Percentiles rank a stretch among this genome's conserved stretches.
phyloP scores from a whole-genome alignment of 2,329 filamentous ascomycete genomes.

The Mycosphaerella sp. region DNA sequence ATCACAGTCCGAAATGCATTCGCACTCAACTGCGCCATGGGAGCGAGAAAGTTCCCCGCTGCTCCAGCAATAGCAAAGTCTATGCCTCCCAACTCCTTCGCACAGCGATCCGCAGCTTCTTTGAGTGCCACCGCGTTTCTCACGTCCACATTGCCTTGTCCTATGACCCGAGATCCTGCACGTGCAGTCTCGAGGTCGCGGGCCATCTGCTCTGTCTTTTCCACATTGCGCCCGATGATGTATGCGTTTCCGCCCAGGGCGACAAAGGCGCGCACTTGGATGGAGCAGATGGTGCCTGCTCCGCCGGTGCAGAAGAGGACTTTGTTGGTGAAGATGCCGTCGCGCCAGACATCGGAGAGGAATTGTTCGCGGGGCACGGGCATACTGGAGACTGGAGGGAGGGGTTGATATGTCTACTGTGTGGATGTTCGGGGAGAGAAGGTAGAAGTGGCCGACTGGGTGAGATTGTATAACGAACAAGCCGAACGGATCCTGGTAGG shows the following conservation, averaged over 20 bases:
- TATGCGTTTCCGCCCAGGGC: conserved; percentile 87
- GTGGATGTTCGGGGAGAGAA: not conserved
- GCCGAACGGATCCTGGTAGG: not conserved
- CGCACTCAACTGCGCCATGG: conserved; percentile 70
- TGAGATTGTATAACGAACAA: not conserved
- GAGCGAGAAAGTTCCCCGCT: conserved; percentile 89
- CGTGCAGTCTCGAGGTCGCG: conserved; percentile 75
- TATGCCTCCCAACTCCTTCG: conserved; percentile 74
- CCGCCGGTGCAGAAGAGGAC: conserved; percentile 95
- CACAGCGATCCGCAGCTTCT: conserved; percentile 71
- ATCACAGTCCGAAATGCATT: conserved; percentile 96
- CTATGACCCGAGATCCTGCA: conserved; percentile 74
- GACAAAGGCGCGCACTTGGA: conserved; percentile 86
- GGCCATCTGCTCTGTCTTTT: conserved; percentile 78
- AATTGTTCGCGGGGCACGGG: conserved; percentile 66
- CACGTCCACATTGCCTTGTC: conserved; percentile 70
- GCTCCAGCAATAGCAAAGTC: conserved; percentile 94
- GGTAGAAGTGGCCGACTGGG: not conserved
- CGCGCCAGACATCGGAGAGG: conserved; percentile 75
- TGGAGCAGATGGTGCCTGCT: conserved; percentile 87
- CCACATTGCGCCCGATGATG: conserved; percentile 82
- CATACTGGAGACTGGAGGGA: conserved; percentile 7
- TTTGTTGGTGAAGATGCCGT: conserved; percentile 80
- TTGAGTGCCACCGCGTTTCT: conserved; percentile 60
- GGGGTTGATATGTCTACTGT: not conserved